These are phyloP conservation scores for Globisporangium nodosum DNA, from an alignment of 352 stramenopile genomes.

Conservation along the genomic window DNA sequence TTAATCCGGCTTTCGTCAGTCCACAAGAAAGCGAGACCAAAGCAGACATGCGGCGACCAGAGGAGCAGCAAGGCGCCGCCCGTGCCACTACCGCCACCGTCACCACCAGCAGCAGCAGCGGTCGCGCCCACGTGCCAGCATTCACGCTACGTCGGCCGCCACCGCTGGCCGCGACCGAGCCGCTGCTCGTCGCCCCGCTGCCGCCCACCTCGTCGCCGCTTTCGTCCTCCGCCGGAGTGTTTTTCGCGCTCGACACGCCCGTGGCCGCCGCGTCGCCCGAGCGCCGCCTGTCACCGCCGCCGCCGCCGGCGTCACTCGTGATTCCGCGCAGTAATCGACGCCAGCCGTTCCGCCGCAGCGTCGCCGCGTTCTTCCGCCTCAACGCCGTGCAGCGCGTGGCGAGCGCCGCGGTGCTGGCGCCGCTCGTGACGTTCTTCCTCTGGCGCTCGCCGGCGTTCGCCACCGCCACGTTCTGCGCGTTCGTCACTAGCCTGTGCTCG, in stretches of 20 bases:
- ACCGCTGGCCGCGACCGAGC: neutral
- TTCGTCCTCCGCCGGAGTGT: neutral
- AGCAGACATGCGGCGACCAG: too few species aligned
- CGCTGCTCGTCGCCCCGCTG: neutral
- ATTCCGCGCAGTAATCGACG: neutral
- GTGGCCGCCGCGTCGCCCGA: slow-evolving; percentile 7
- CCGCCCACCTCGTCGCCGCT: slow-evolving; percentile 4
- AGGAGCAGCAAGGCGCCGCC: too few species aligned
- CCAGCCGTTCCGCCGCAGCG: neutral
- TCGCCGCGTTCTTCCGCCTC: slow-evolving; percentile 16
- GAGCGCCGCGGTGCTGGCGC: slow-evolving; percentile 47
- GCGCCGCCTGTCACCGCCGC: neutral
- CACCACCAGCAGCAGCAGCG: neutral
- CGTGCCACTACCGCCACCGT: too few species aligned
- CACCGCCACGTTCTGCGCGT: slow-evolving; percentile 61
- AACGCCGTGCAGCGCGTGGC: slow-evolving; percentile 62
- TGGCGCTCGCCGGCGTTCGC: slow-evolving; percentile 59
- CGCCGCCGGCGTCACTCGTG: neutral
- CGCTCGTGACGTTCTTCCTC: slow-evolving; percentile 62
- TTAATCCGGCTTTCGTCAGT: too few species aligned
- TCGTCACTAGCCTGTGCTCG: slow-evolving; percentile 53
- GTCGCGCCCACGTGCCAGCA: neutral
- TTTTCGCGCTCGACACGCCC: slow-evolving; percentile 16
- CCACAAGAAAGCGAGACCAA: too few species aligned
- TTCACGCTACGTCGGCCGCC: neutral